Conservation (phyloP, 805 yeast species). For the Scheffersomyces coipomensis region DNA sequence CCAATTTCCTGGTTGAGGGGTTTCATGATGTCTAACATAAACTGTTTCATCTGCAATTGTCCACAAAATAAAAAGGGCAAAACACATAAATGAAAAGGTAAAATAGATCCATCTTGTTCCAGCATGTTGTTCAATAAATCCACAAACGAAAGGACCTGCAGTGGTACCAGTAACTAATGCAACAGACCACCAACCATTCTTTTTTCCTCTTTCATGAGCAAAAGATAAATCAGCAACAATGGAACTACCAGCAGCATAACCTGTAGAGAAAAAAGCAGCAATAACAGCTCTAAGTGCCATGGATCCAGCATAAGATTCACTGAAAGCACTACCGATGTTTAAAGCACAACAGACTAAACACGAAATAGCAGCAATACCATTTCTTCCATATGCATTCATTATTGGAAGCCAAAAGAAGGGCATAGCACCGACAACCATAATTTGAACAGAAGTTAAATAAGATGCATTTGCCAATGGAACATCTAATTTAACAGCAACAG, state of each 20-base stretch:
- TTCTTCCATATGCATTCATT: constrained; percentile 11
- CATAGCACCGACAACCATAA: constrained; percentile 8
- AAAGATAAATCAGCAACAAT: constrained; percentile 10
- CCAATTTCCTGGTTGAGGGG: background rate
- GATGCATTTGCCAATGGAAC: constrained; percentile 5
- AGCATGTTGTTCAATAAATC: constrained; percentile 7
- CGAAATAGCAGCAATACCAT: constrained; percentile 5
- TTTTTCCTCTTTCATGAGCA: constrained; percentile 9
- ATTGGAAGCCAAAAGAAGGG: constrained; percentile 13
- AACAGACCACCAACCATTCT: constrained; percentile 12
- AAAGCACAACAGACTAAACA: constrained; percentile 6
- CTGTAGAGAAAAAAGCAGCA: constrained; percentile 8
- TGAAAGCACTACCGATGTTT: constrained; percentile 10
- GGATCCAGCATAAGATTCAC: constrained; percentile 6
- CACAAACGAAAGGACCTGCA: constrained; percentile 11
- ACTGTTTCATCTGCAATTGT: constrained; percentile 7
- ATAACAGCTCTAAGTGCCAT: constrained; percentile 8
- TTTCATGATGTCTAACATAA: constrained; percentile 1
- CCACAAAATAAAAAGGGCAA: constrained; percentile 7
- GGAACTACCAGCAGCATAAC: constrained; percentile 8
- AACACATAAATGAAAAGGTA: constrained; percentile 10
- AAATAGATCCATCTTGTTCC: constrained; percentile 6
- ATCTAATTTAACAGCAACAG: constrained; percentile 2
- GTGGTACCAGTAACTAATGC: constrained; percentile 10
- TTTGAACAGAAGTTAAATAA: constrained; percentile 11